Conservation (phyloP, 495 filamentous ascomycete species). For the Penicillium canariense region DNA sequence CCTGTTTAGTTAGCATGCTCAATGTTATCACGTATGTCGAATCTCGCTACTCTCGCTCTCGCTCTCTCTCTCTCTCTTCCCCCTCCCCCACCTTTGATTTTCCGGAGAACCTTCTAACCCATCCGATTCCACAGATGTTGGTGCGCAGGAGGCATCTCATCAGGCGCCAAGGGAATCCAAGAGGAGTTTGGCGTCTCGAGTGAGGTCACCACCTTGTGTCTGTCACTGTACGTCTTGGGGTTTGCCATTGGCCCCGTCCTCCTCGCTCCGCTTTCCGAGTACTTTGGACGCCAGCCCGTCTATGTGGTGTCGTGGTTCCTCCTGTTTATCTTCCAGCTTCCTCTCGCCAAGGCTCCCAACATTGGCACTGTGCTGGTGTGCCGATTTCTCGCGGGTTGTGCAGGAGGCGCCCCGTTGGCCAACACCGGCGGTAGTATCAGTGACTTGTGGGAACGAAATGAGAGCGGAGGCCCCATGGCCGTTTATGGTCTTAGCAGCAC, state of each 20-base stretch:
- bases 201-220: conserved; percentile 43
- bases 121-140: conserved; percentile 25
- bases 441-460: conserved; percentile 43
- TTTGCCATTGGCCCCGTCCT: conserved; percentile 55
- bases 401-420: conserved; percentile 51
- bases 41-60: neutral
- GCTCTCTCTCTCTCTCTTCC: neutral
- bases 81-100: too few relatives aligned
- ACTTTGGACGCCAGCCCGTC: conserved; percentile 59
- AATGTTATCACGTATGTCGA: conserved; percentile 42
- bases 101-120: too few relatives aligned
- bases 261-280: conserved; percentile 61
- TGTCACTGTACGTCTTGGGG: conserved; percentile 56
- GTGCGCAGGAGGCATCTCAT: conserved; percentile 45
- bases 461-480: conserved; percentile 58
- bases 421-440: conserved; percentile 44
- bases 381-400: conserved; percentile 55
- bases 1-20: conserved; percentile 35
- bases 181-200: conserved; percentile 39
- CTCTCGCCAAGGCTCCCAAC: conserved; percentile 54
- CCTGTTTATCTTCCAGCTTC: conserved; percentile 59
- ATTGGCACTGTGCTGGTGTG: conserved; percentile 54
- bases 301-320: conserved; percentile 57
- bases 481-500: conserved; percentile 50
- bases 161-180: conserved; percentile 36